Conservation (phyloP, 2,329 filamentous ascomycete genomes). For the Aspergillus brasiliensis region DNA sequence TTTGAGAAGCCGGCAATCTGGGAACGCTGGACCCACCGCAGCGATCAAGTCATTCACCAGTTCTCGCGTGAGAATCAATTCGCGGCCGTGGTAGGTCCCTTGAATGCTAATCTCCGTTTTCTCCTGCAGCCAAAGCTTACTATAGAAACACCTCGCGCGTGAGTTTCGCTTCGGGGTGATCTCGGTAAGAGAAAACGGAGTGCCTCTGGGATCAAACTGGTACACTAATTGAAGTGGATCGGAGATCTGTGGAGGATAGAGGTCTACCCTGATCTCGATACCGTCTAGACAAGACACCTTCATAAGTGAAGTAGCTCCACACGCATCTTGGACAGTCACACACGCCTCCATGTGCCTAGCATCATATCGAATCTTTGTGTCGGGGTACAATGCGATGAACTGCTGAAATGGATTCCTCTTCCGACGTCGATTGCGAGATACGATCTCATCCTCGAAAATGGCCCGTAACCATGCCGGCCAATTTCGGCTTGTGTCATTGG, state of each 20-base stretch:
- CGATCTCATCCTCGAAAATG: constrained; percentile 6
- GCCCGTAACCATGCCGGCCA: constrained; percentile 16
- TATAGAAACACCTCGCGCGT: constrained; percentile 97
- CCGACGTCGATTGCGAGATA: constrained; percentile 10
- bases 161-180: constrained; percentile 92
- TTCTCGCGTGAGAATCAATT: constrained; percentile 18
- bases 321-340: neutral
- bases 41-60: constrained; percentile 67
- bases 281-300: constrained; percentile 14
- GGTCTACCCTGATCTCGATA: constrained; percentile 11
- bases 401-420: constrained; percentile 16
- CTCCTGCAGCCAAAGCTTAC: constrained; percentile 84
- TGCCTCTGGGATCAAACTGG: constrained; percentile 84
- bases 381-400: constrained; percentile 7
- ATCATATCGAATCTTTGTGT: constrained; percentile 4
- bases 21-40: constrained; percentile 14
- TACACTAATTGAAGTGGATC: constrained; percentile 75
- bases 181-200: constrained; percentile 88
- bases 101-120: constrained; percentile 68
- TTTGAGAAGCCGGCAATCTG: constrained; percentile 10
- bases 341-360: constrained; percentile 7
- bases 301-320: neutral
- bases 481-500: neutral
- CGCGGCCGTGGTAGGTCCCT: constrained; percentile 74
- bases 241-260: constrained; percentile 4